Conservation (phyloP, 495 filamentous ascomycete genomes). For the Aspergillus wentii region DNA sequence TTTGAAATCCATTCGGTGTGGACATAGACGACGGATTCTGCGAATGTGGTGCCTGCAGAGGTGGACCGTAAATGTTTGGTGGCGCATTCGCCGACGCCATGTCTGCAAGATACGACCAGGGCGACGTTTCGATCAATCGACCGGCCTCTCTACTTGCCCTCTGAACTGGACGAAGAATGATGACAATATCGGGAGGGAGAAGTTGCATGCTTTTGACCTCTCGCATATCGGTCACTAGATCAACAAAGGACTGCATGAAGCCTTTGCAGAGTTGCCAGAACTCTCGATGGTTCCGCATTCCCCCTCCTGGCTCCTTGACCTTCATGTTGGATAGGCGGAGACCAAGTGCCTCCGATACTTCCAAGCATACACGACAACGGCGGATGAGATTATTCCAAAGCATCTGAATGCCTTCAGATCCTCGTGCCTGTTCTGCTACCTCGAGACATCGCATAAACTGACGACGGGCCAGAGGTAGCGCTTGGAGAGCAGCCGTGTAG, state of each 20-base stretch:
- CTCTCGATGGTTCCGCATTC: conserved; percentile 64
- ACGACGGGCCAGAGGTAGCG: conserved; percentile 58
- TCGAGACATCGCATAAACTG: conserved; percentile 54
- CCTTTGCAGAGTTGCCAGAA: conserved; percentile 80
- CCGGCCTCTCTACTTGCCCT: conserved; percentile 69
- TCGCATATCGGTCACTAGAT: conserved; percentile 67
- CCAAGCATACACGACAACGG: conserved; percentile 58
- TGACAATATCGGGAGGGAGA: conserved; percentile 62
- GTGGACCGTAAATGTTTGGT: conserved; percentile 34
- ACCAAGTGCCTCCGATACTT: conserved; percentile 64
- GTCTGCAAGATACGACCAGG: conserved; percentile 59
- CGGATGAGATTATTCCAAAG: conserved; percentile 66
- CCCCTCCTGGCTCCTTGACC: conserved; percentile 68
- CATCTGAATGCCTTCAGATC: conserved; percentile 49
- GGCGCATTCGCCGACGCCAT: conserved; percentile 25
- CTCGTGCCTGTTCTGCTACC: conserved; percentile 37
- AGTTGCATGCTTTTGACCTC: conserved; percentile 59
- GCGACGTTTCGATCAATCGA: conserved; percentile 67
- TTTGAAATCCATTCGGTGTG: conserved; percentile 23
- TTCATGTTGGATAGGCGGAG: conserved; percentile 70
- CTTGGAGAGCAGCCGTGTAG: conserved; percentile 59
- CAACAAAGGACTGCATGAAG: conserved; percentile 72
- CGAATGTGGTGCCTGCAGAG: conserved; percentile 27
- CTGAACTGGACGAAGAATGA: conserved; percentile 71
- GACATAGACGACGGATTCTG: conserved; percentile 32